These are phyloP conservation scores for Madurella fahalii DNA, from an alignment of 2,329 filamentous ascomycete species.

Conservation along the genomic window DNA sequence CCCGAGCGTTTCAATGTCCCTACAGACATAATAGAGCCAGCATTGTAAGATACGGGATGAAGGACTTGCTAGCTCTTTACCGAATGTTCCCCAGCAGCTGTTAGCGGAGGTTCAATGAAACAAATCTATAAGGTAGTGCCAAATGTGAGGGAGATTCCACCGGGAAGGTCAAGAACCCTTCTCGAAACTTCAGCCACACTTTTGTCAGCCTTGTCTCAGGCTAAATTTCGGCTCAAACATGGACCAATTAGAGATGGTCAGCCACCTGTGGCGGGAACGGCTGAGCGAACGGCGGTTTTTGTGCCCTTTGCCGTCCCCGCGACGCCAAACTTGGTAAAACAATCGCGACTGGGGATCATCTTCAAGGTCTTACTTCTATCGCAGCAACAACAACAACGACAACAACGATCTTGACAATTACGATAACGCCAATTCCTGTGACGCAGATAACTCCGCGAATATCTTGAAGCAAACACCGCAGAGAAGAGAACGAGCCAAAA, in stretches of 20 bases:
- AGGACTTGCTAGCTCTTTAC: no score
- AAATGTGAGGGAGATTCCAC: no score
- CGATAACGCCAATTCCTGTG: neutral
- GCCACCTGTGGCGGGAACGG: conserved; percentile 20
- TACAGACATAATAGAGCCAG: no score
- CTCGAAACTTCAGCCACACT: conserved; percentile 26
- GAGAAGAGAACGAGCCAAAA: neutral
- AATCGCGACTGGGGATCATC: neutral
- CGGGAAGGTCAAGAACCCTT: neutral
- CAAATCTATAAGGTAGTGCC: no score
- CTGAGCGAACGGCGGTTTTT: conserved; percentile 14
- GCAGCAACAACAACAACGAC: conserved; percentile 1
- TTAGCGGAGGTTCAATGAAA: no score
- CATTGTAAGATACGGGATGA: no score
- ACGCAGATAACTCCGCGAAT: neutral
- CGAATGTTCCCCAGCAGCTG: no score
- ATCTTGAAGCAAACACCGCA: neutral
- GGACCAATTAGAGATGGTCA: conserved; percentile 13
- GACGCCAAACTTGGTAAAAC: conserved; percentile 11
- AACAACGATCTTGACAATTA: neutral
- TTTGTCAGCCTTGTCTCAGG: conserved; percentile 14
- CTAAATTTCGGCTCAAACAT: neutral
- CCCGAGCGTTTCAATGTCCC: no score
- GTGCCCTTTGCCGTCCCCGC: conserved; percentile 2
- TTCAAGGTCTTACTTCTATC: conserved; percentile 3